Conservation (phyloP, 2,329 filamentous ascomycete species). For the Cylindrodendrum hubeiense region DNA sequence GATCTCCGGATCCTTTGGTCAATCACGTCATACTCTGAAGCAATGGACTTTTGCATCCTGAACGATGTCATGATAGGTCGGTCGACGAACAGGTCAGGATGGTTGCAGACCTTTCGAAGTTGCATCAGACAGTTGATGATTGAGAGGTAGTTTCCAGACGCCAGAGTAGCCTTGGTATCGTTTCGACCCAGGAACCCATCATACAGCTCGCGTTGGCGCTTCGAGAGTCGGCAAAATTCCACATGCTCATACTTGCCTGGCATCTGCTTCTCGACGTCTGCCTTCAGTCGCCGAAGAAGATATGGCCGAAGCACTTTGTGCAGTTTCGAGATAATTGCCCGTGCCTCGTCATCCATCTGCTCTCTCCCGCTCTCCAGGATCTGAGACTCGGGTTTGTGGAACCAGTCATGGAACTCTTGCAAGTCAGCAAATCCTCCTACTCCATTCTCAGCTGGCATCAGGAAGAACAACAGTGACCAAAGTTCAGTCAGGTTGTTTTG, state of each 20-base stretch:
- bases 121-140: constrained; percentile 99
- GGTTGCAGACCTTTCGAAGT: constrained; percentile 96
- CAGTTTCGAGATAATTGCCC: constrained; percentile 90
- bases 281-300: constrained; percentile 89
- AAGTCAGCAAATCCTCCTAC: constrained; percentile 92
- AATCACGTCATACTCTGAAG: constrained; percentile 79
- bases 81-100: constrained; percentile 96
- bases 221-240: constrained; percentile 93
- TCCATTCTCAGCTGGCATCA: constrained; percentile 91
- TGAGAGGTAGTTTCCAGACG: constrained; percentile 94
- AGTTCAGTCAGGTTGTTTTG: constrained; percentile 98
- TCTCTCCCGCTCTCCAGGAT: constrained; percentile 95
- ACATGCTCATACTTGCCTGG: constrained; percentile 98
- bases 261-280: constrained; percentile 99
- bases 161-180: constrained; percentile 88
- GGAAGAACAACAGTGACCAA: constrained; percentile 96
- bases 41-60: constrained; percentile 85
- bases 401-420: constrained; percentile 97
- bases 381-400: constrained; percentile 94
- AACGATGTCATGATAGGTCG: constrained; percentile 97
- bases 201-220: constrained; percentile 94
- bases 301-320: constrained; percentile 96
- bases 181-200: constrained; percentile 94
- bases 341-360: constrained; percentile 93
- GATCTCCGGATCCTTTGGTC: constrained; percentile 77